These are phyloP conservation scores for Paramecium biaurelia DNA, from an alignment of 73 alveolate species.

Conservation along the genomic window DNA sequence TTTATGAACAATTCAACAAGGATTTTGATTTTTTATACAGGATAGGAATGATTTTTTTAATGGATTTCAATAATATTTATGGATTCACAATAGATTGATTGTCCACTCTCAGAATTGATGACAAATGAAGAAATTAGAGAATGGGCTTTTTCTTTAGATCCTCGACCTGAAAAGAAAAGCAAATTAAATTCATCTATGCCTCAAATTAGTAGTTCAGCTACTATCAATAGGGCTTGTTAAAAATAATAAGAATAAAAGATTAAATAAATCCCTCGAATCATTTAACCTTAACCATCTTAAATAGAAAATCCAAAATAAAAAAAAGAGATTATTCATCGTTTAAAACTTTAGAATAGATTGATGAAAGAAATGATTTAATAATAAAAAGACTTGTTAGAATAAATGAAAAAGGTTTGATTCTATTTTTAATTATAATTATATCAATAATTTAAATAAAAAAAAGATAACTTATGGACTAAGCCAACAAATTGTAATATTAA, in stretches of 20 bases:
- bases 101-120: neutral
- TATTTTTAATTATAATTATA: neutral
- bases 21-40: neutral
- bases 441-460: neutral
- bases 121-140: neutral
- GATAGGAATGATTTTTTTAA: neutral
- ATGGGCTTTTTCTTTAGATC: neutral
- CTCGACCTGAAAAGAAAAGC: neutral
- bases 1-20: neutral
- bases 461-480: slow-evolving; percentile 75
- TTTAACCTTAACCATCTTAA: neutral
- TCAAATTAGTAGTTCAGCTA: neutral
- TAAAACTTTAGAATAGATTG: neutral
- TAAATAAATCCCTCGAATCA: neutral
- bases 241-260: neutral
- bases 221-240: neutral
- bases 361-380: neutral
- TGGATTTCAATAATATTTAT: neutral
- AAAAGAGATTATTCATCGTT: neutral
- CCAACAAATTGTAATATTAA: slow-evolving; percentile 81
- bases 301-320: neutral
- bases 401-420: neutral
- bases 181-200: neutral
- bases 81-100: neutral
- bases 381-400: neutral